A percentile compares a stretch with the other conserved stretches of the same genome.
These are phyloP conservation scores for Funneliformis caledonium DNA, from an alignment of 371 early-diverging fungal genomes.

Conservation along the genomic window DNA sequence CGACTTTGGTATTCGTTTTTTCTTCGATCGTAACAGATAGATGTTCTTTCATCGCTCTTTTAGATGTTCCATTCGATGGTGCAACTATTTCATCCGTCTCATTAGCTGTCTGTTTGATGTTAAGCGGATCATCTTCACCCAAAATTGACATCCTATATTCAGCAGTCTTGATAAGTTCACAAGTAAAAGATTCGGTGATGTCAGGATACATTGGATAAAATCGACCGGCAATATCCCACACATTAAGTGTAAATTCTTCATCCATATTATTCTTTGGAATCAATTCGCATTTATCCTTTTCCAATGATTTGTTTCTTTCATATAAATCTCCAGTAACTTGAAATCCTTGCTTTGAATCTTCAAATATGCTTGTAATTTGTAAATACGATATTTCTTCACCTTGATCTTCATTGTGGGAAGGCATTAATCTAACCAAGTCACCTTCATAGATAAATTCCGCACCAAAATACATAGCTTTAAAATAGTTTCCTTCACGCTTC, in stretches of 20 bases:
- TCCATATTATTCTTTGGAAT: background rate
- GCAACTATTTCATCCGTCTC: background rate
- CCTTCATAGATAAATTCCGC: slow-evolving; percentile 7
- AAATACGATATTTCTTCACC: background rate
- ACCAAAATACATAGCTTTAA: background rate
- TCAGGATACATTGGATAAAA: slow-evolving; percentile 18
- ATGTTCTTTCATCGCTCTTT: background rate
- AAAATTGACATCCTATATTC: background rate
- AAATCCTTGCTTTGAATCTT: background rate
- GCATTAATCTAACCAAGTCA: slow-evolving; percentile 17
- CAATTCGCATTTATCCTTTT: background rate
- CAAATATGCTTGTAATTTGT: background rate
- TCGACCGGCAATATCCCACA: slow-evolving; percentile 19
- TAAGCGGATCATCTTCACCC: background rate
- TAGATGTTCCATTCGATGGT: background rate
- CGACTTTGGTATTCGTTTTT: background rate
- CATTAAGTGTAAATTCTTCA: slow-evolving; percentile 30
- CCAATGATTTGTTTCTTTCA: background rate
- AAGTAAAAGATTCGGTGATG: background rate
- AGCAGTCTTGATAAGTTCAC: background rate
- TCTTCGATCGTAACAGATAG: background rate
- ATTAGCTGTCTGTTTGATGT: background rate
- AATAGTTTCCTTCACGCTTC: background rate
- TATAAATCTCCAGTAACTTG: slow-evolving; percentile 15
- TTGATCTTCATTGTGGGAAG: background rate